Evolutionary conservation across 2,329 filamentous ascomycete species (phyloP), one percentile per base, ranked within the genome.

Genomic region (Davidsoniella neocaledoniae): DNA sequence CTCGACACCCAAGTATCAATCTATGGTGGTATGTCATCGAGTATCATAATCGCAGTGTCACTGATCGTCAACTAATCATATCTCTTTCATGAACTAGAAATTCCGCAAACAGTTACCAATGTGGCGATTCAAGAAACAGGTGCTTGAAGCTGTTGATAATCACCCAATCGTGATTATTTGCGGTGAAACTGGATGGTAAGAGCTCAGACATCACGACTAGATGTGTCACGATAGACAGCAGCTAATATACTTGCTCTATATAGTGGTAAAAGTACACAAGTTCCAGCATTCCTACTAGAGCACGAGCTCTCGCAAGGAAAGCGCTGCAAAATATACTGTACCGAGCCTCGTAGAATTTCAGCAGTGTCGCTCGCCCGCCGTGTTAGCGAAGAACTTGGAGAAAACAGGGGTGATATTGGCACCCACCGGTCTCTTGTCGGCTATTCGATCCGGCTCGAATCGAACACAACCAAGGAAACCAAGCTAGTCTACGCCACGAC

Each of bases 351-450:
- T 41, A 80, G 91, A 61, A 98, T 98, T 54, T 98, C 91, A 14
- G 91, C 91, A 8, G 90, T 98, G 39, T 96, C 91, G 12, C 70
- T 98, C 44, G 91, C 91, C 39, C 80, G 85, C 50, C 81, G 91
- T 60, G 91, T 98, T 16, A 94, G 88, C 59, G 86, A 95, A 63
- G 91, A 98, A 61, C 72, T 98, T 21, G 91, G 91, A 6, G 91
- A 98, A 62, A 77, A 73, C 48, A 83, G 79, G 54, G 77, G 76
- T 52, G 90, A 94, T 55, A 66, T 96, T 40, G 91, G 91, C 38
- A 93, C 86, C 0, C 67, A 70, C 40, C 74, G 83, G 48, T 96
- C 91, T 2, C 71, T 98, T 2, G 81, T 98, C 19, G 91, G 91
- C 42, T 98, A 94, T 68, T 87, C 91, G 1, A 95, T 98, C 57